Base-by-base conservation (phyloP, 306 rosid species). In the Cajanus cajan region DNA sequence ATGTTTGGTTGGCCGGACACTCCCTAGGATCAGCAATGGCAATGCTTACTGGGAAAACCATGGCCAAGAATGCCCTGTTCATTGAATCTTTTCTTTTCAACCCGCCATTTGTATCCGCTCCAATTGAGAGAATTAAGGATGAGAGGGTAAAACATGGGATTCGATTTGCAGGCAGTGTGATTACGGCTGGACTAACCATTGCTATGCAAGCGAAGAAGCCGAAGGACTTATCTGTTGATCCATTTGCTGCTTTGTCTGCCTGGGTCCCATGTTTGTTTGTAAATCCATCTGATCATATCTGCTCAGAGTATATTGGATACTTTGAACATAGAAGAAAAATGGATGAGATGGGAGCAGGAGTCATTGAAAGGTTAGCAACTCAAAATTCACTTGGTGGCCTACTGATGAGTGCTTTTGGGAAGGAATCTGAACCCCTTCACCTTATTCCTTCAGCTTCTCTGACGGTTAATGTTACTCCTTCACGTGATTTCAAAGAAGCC, bases 21-120 rank as follows among this genome's bases (percentile, higher is more conserved):
- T 95, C 99, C 44, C 81, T 95, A 0, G 99, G 99, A 70, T 90
- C 99, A 71, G 95, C 90, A 70, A 86, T 95, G 93, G 96, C 94
- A 62, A 81, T 95, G 97, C 96, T 90, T 59, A 80, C 93, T 16
- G 99, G 99, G 65, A 95, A 90, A 90, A 81, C 87, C 66, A 84
- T 95, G 99, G 99, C 93, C 39, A 87, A 77, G 78, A 64, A 74
- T 10, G 91, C 90, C 52, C 37, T 58, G 71, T 85, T 84, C 7
- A 81, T 95, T 7, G 83, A 89, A 79, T 83, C 97, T 71, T 93
- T 88, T 82, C 93, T 93, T 64, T 95, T 93, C 80, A 95, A 95
- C 83, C 98, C 97, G 0, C 99, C 97, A 2, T 95, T 86, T 68
- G 78, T 82, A 28, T 87, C 98, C 21, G 89, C 98, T 72, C 99